These are phyloP conservation scores for Galerina marginata DNA, from an alignment of 768 basidiomycete genomes.

Conservation along the genomic window DNA sequence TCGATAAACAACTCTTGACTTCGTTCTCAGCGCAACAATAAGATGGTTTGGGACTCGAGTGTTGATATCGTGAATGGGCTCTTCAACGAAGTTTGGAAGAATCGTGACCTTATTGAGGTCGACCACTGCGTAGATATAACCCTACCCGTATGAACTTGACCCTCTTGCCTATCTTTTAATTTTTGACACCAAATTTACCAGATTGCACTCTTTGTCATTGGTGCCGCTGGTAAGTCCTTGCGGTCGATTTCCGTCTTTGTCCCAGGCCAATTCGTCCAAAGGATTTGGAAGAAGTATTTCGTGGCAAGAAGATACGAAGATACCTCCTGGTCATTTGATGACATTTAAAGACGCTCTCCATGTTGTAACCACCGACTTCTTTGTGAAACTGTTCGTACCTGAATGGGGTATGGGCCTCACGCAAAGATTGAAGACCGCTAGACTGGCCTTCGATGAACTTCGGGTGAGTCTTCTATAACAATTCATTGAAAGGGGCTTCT, in stretches of 20 bases:
- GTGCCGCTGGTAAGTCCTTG: conserved; percentile 48
- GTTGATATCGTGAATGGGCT: conserved; percentile 46
- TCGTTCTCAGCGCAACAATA: conserved; percentile 45
- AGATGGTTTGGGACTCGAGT: conserved; percentile 55
- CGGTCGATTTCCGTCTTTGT: neutral
- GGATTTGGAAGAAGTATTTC: conserved; percentile 58
- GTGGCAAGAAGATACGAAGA: conserved; percentile 47
- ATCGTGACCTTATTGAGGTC: conserved; percentile 41
- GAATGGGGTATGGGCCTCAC: conserved; percentile 44
- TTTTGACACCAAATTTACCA: conserved; percentile 21
- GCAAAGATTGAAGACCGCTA: conserved; percentile 32
- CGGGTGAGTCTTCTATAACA: conserved; percentile 33
- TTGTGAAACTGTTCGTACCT: conserved; percentile 44
- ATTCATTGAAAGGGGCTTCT: neutral
- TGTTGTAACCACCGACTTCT: conserved; percentile 42
- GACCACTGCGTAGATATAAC: conserved; percentile 59
- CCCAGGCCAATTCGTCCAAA: conserved; percentile 17
- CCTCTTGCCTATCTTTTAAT: conserved; percentile 13
- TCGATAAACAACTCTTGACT: neutral
- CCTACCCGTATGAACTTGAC: conserved; percentile 45
- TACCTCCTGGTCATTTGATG: conserved; percentile 49
- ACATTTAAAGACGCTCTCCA: conserved; percentile 56
- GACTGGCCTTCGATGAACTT: conserved; percentile 49
- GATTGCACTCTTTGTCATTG: conserved; percentile 63
- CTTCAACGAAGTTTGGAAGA: conserved; percentile 54